Conservation (phyloP, 2,329 filamentous ascomycete genomes). For the Catunica adiposa region DNA sequence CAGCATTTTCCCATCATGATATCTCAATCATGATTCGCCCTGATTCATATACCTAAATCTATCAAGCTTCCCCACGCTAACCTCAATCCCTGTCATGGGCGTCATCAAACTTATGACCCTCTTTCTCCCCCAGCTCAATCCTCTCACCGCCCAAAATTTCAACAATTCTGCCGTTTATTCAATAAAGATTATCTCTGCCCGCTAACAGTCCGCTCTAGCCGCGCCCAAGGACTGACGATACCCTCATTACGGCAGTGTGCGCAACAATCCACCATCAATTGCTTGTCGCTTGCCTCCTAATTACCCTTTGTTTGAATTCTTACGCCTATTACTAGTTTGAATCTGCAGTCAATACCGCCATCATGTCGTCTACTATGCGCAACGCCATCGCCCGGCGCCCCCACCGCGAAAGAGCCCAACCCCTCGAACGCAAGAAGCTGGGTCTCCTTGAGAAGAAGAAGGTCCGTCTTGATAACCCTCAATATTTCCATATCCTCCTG, state of each 20-base stretch:
- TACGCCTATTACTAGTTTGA: neutral
- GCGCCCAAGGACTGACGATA: neutral
- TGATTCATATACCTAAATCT: too few species aligned
- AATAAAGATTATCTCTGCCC: neutral
- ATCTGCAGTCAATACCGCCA: neutral
- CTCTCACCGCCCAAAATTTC: conserved; percentile 25
- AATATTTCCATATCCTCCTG: neutral
- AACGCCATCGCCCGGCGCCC: conserved; percentile 62
- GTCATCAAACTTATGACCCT: too few species aligned
- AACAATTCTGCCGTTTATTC: conserved; percentile 21
- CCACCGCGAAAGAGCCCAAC: conserved; percentile 81
- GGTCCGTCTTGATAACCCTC: conserved; percentile 24
- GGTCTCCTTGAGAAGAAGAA: conserved; percentile 95
- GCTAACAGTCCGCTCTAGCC: neutral
- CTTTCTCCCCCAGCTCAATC: too few species aligned
- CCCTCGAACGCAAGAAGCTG: conserved; percentile 65
- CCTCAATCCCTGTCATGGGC: too few species aligned
- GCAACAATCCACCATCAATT: neutral
- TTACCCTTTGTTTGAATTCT: neutral
- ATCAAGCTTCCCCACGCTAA: too few species aligned
- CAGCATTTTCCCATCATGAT: too few species aligned
- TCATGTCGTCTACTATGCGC: conserved; percentile 39
- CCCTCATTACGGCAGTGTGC: neutral
- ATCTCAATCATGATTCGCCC: too few species aligned
- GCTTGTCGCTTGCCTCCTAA: neutral